Conservation (phyloP, 2,329 filamentous ascomycete genomes). For the Myriosclerotinia curreyana region DNA sequence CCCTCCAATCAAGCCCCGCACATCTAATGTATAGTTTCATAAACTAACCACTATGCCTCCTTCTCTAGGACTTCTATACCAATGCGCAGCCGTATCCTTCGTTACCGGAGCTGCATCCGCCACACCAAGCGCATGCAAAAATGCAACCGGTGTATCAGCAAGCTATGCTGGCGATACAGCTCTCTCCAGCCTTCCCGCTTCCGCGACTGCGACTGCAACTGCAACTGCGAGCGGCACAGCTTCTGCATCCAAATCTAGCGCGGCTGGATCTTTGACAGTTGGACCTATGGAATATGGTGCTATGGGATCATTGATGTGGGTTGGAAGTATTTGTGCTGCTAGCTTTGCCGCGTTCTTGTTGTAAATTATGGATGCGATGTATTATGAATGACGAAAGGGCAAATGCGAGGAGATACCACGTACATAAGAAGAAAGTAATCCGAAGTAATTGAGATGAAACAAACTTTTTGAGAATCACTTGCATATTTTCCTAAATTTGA, state of each 20-base stretch:
- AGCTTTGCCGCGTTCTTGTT: conserved; percentile 26
- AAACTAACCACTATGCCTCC: background rate
- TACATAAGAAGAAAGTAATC: background rate
- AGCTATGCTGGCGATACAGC: conserved; percentile 23
- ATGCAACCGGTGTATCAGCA: conserved; percentile 41
- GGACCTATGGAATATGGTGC: conserved; percentile 16
- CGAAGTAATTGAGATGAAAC: conserved; percentile 8
- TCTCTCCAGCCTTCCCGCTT: conserved; percentile 26
- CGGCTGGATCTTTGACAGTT: conserved; percentile 20
- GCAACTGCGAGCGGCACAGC: conserved; percentile 10
- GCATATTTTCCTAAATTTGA: background rate
- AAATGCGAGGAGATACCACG: background rate
- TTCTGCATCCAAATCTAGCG: conserved; percentile 16
- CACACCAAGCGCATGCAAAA: conserved; percentile 41
- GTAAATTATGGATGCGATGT: conserved; percentile 19
- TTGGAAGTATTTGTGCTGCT: conserved; percentile 24
- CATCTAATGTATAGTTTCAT: background rate
- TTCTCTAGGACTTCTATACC: conserved; percentile 19
- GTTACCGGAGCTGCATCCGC: conserved; percentile 43
- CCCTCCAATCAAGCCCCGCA: background rate
- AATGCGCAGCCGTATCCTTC: conserved; percentile 57
- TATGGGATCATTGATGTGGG: conserved; percentile 25
- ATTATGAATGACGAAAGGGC: conserved; percentile 13
- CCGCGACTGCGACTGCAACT: conserved; percentile 17
- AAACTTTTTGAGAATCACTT: background rate